phyloP scores from a whole-genome alignment of 768 basidiomycete species.

The Cyathus striatus region DNA sequence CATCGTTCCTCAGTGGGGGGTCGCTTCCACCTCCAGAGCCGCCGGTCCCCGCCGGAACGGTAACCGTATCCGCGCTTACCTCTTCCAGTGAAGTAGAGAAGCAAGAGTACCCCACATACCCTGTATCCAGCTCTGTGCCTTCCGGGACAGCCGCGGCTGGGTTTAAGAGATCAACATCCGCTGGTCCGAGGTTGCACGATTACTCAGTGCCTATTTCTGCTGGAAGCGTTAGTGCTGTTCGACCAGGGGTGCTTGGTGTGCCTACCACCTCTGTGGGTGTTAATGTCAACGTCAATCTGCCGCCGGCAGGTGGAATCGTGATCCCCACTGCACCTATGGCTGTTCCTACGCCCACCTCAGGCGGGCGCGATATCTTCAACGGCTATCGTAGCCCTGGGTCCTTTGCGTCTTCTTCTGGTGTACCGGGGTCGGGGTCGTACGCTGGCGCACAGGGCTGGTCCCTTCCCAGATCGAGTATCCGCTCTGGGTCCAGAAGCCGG shows the following conservation, averaged over 20 bases:
- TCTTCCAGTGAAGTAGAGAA: no score
- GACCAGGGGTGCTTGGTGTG: conserved; percentile 48
- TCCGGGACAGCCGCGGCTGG: conserved; percentile 18
- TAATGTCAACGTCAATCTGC: conserved; percentile 5
- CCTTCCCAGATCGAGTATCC: conserved; percentile 48
- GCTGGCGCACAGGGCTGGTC: conserved; percentile 39
- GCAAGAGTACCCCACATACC: conserved; percentile 13
- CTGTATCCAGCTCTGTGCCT: conserved; percentile 53
- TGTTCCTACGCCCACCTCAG: conserved; percentile 23
- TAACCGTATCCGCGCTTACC: conserved; percentile 4
- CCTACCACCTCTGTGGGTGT: conserved; percentile 16
- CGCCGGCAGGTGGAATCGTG: conserved; percentile 5
- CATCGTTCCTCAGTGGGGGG: conserved; percentile 73
- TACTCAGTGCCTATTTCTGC: conserved; percentile 44
- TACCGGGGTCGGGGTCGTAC: conserved; percentile 3
- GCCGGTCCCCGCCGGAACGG: conserved; percentile 3
- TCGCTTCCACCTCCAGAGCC: conserved; percentile 49
- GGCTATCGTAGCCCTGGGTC: conserved; percentile 21
- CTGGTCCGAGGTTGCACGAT: conserved; percentile 63
- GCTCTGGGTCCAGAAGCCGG: conserved; percentile 25
- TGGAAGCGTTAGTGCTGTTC: conserved; percentile 48
- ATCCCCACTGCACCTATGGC: conserved; percentile 18
- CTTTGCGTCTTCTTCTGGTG: conserved; percentile 15
- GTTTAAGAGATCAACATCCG: conserved; percentile 20
- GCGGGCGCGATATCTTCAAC: conserved; percentile 8